phyloP scores from a whole-genome alignment of 2,329 filamentous ascomycete species.

The Graphilbum ipis-grandicollis region DNA sequence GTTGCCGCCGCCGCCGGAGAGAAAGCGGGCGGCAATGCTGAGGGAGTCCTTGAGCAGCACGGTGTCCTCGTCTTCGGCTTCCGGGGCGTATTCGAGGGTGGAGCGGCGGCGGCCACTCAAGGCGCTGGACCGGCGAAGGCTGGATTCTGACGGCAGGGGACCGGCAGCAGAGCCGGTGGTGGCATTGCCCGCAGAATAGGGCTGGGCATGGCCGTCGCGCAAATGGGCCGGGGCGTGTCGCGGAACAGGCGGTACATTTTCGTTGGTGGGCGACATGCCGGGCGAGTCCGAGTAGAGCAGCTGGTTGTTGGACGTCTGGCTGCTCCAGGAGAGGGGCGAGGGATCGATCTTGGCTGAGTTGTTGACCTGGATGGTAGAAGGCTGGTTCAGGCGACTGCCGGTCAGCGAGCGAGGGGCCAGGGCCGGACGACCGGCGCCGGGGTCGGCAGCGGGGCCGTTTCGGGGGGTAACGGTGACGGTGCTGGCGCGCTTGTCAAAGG shows the following conservation, averaged over 20 bases:
- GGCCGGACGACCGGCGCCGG: slow-evolving; percentile 11
- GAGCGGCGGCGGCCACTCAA: slow-evolving; percentile 14
- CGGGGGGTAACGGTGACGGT: slow-evolving; percentile 27
- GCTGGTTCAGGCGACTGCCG: slow-evolving; percentile 25
- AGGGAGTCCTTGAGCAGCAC: slow-evolving; percentile 34
- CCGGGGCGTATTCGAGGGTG: slow-evolving; percentile 11
- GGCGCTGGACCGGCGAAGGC: slow-evolving; percentile 13
- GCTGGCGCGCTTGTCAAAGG: slow-evolving; percentile 37
- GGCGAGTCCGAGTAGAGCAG: slow-evolving; percentile 23
- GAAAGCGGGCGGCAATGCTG: slow-evolving; percentile 24
- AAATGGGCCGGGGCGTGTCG: slow-evolving; percentile 15
- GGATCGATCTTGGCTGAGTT: slow-evolving; percentile 25
- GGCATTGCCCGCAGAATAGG: background rate
- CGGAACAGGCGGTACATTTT: slow-evolving; percentile 20
- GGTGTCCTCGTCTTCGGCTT: slow-evolving; percentile 33
- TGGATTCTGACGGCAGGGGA: slow-evolving; percentile 18
- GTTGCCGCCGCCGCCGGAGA: background rate
- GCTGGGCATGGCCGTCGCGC: background rate
- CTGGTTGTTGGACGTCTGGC: slow-evolving; percentile 31
- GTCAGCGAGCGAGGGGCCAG: slow-evolving; percentile 26
- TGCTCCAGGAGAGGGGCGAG: slow-evolving; percentile 31
- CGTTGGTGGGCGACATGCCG: slow-evolving; percentile 17
- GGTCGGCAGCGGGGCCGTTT: slow-evolving; percentile 9
- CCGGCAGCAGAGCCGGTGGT: background rate
- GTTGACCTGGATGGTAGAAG: slow-evolving; percentile 30